phyloP scores from a whole-genome alignment of 129 eudicot genomes.

The Smallanthus sonchifolius region DNA sequence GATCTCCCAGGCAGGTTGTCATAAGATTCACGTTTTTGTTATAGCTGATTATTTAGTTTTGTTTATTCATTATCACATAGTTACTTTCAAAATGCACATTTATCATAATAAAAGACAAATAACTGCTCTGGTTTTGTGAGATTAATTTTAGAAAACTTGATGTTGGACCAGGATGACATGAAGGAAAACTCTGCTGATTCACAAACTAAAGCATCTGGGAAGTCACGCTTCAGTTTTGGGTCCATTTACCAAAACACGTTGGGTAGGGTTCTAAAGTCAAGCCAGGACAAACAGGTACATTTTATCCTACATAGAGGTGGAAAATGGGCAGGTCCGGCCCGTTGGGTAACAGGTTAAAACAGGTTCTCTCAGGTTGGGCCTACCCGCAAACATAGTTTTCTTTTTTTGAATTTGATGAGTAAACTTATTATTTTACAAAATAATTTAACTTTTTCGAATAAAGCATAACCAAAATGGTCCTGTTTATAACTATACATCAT shows the following conservation, averaged over 20 bases:
- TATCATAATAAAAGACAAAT: background rate
- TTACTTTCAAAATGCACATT: background rate
- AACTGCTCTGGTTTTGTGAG: constrained; percentile 2
- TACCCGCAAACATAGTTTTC: background rate
- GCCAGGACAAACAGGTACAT: constrained; percentile 78
- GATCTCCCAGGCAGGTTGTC: constrained; percentile 77
- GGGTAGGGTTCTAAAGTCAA: constrained; percentile 68
- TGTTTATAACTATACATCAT: background rate
- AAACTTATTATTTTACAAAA: background rate
- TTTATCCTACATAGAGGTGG: constrained; percentile 3
- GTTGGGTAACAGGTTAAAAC: background rate
- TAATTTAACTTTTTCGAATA: background rate
- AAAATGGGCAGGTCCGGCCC: background rate
- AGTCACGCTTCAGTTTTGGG: constrained; percentile 75
- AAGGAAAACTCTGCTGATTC: constrained; percentile 58
- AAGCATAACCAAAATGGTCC: background rate
- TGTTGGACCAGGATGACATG: constrained; percentile 50
- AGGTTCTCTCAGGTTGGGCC: background rate
- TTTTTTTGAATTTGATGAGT: background rate
- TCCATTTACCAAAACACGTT: constrained; percentile 76
- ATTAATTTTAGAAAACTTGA: constrained; percentile 14
- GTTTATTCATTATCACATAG: background rate
- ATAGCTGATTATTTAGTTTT: background rate
- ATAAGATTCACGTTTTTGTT: constrained; percentile 3
- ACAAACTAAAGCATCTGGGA: constrained; percentile 50